Base-by-base conservation (phyloP, 1,139 yeast species). In the Wickerhamomyces sp. region DNA sequence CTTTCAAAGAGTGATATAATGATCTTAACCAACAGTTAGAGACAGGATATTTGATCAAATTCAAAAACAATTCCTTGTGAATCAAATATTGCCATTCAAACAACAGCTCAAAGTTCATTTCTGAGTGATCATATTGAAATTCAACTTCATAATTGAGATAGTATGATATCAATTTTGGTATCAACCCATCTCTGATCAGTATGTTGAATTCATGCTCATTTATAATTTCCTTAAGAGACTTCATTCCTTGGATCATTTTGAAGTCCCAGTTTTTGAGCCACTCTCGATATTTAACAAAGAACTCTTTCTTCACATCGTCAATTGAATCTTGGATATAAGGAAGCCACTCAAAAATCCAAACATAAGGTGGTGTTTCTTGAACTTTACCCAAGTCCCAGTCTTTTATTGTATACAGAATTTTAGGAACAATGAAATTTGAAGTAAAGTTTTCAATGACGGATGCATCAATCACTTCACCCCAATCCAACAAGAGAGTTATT, bases 311-410 rank as follows among this genome's bases (percentile, higher is more conserved):
- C 2, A 70, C 40, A n/a, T 40, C 43, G 5, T 51, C 54, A 4
- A 55, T 41, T 33, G 55, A 27, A 13, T 39, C 31, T n/a, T 47
- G 51, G 14, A 63, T 41, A 37, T 54, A 61, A n/a, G 65, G 63
- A 28, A 71, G 43, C 76, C 76, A 72, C 18, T 72, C 76, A 40
- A 65, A 59, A 1, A 72, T 47, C 74, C 75, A 71, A 7, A 48
- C 40, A 38, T 64, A 65, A 5, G 71, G 70, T 10, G 52, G 44
- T 18, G 39, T 32, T 2, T 41, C 46, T 2, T 35, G 37, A 5
- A 17, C 19, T 8, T 20, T 20, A 13, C 26, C n/a, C 13, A 32
- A 17, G n/a, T 58, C 47, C 76, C 78, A 72, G 0, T 47, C 44
- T 12, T 55, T 44, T 3, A 76, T 52, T 0, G 58, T 59, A 1